A percentile compares a stretch with the other conserved stretches of the same genome.
Conservation (phyloP, 2,329 filamentous ascomycete species). For the Aspergillus aculeatinus region DNA sequence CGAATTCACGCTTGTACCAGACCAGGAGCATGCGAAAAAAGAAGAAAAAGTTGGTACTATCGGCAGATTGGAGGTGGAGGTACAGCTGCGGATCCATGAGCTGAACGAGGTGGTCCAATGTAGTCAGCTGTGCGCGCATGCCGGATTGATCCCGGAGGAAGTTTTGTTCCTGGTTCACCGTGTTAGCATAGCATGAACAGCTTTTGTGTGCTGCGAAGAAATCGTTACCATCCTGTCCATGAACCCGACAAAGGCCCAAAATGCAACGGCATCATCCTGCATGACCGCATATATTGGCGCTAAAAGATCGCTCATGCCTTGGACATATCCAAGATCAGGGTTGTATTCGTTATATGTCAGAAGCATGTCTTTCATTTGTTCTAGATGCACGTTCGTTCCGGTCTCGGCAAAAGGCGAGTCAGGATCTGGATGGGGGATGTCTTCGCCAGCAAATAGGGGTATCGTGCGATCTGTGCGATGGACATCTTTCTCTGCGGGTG, state of each 20-base stretch:
- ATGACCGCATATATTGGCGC: conserved; percentile 95
- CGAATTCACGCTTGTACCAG: conserved; percentile 98
- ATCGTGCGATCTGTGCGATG: conserved; percentile 94
- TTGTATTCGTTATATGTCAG: conserved; percentile 99
- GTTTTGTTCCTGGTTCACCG: conserved; percentile 67
- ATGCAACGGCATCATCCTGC: conserved; percentile 94
- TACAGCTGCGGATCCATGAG: conserved; percentile 96
- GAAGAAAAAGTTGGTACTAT: conserved; percentile 99
- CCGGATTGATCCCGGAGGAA: conserved; percentile 94
- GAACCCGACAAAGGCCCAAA: conserved; percentile 94
- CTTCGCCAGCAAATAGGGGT: conserved; percentile 92
- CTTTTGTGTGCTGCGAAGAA: neutral
- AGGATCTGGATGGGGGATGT: conserved; percentile 93
- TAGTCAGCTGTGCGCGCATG: conserved; percentile 88
- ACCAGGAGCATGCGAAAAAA: conserved; percentile 99
- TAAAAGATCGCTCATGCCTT: conserved; percentile 96
- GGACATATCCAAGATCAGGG: conserved; percentile 90
- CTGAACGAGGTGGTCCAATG: conserved; percentile 90
- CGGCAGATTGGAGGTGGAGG: conserved; percentile 80
- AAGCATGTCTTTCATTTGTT: conserved; percentile 99
- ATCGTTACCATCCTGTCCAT: conserved; percentile 81
- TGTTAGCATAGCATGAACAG: conserved; percentile 7
- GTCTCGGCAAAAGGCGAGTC: conserved; percentile 89
- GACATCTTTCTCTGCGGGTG: conserved; percentile 84
- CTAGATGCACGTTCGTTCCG: conserved; percentile 94